These are phyloP conservation scores for Mediolabrus comicus DNA, from an alignment of 108 stramenopile genomes.

Conservation along the genomic window DNA sequence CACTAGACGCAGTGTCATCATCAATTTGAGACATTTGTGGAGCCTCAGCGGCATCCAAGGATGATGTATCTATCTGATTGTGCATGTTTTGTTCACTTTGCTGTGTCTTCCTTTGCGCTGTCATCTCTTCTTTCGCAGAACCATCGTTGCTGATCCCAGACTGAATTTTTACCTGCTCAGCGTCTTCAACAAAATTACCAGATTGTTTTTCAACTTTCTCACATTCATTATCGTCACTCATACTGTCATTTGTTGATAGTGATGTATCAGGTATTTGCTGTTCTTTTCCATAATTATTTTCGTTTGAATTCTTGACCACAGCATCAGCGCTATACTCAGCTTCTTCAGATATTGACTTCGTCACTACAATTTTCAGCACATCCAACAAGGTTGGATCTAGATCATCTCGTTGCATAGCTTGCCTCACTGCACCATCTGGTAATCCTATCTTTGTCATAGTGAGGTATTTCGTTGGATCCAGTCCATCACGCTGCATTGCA, in stretches of 20 bases:
- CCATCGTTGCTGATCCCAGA: not conserved
- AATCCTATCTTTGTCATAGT: constrained; percentile 42
- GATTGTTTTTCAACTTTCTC: not conserved
- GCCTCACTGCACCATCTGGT: constrained; percentile 66
- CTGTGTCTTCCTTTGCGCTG: too few species aligned
- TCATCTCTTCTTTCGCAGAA: too few species aligned
- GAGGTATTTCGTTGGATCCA: constrained; percentile 13
- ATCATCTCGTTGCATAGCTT: constrained; percentile 67
- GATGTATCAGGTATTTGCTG: not conserved
- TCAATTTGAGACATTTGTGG: too few species aligned
- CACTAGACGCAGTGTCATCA: too few species aligned
- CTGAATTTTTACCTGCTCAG: not conserved
- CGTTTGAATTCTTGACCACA: not conserved
- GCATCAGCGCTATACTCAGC: not conserved
- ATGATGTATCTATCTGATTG: too few species aligned
- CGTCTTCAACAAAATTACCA: not conserved
- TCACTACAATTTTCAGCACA: constrained; percentile 35
- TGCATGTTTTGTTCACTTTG: too few species aligned
- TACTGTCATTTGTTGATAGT: not conserved
- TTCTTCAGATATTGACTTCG: constrained; percentile 42
- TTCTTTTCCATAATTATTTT: not conserved
- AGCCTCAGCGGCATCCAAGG: too few species aligned
- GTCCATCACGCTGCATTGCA: constrained; percentile 19
- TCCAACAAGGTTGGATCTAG: constrained; percentile 74
- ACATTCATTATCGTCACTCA: not conserved